Conservation (phyloP, 2,329 filamentous ascomycete species). For the Xylaria digitata region DNA sequence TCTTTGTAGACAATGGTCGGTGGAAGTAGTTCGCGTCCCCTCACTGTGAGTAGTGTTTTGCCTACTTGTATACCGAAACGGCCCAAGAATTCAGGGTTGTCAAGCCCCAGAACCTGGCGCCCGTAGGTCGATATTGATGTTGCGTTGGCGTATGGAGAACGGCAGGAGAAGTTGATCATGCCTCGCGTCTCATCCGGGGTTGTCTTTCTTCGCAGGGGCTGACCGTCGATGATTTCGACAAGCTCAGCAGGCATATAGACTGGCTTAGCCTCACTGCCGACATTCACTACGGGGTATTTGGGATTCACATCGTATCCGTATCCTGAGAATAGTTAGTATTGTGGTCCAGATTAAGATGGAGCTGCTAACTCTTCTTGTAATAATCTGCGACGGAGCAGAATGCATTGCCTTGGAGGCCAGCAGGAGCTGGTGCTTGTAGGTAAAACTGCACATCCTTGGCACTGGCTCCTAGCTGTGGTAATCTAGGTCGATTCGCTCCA, state of each 20-base stretch:
- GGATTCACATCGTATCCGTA: conserved; percentile 49
- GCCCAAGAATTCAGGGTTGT: conserved; percentile 53
- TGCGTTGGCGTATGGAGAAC: conserved; percentile 73
- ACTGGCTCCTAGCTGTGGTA: conserved; percentile 43
- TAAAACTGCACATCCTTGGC: conserved; percentile 51
- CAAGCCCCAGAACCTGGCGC: conserved; percentile 67
- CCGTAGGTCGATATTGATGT: conserved; percentile 70
- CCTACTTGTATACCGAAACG: conserved; percentile 73
- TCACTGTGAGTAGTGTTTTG: conserved; percentile 74
- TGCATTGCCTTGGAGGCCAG: conserved; percentile 44
- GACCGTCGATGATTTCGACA: conserved; percentile 72
- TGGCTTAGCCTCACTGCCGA: conserved; percentile 67
- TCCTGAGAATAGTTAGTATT: conserved; percentile 41
- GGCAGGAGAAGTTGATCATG: conserved; percentile 81
- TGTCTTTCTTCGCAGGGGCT: conserved; percentile 71
- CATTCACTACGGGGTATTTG: conserved; percentile 71
- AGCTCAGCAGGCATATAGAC: conserved; percentile 75
- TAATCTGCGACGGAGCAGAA: conserved; percentile 57
- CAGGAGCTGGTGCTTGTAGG: conserved; percentile 43
- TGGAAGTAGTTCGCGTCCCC: conserved; percentile 72
- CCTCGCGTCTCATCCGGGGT: conserved; percentile 68
- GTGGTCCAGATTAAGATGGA: not conserved
- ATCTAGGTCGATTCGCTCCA: conserved; percentile 43
- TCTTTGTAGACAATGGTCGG: conserved; percentile 71
- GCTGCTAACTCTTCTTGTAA: conserved; percentile 56